These are phyloP conservation scores for Omphalea diandra DNA, from an alignment of 441 rosid genomes.

Conservation along the genomic window DNA sequence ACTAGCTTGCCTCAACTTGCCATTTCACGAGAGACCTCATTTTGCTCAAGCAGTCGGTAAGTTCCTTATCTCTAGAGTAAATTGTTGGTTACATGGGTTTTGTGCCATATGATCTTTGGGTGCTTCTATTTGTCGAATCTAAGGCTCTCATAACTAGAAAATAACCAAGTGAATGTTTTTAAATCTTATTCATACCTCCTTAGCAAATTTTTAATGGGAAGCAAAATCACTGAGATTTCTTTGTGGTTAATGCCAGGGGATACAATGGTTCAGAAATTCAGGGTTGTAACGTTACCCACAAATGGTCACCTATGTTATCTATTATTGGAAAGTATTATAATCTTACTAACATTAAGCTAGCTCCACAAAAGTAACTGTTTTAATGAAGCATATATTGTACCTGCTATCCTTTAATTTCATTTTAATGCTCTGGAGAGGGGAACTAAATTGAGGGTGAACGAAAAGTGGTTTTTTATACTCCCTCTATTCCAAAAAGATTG, in stretches of 20 bases:
- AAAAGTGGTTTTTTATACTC: neutral
- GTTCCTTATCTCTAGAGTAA: conserved; percentile 30
- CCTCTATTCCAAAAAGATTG: too few species aligned
- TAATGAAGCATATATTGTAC: neutral
- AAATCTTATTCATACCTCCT: neutral
- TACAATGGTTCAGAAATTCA: neutral
- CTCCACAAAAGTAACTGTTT: neutral
- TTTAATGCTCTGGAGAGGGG: neutral
- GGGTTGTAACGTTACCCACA: neutral
- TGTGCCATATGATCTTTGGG: neutral
- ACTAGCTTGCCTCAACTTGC: conserved; percentile 64
- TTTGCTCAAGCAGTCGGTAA: conserved; percentile 90
- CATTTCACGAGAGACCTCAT: conserved; percentile 71
- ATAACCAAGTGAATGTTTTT: neutral
- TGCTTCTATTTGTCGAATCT: neutral
- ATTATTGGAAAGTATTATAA: neutral
- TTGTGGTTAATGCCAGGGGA: neutral
- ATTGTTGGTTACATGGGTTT: conserved; percentile 4
- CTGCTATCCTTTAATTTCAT: too few species aligned
- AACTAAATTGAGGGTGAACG: neutral
- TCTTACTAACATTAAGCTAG: neutral
- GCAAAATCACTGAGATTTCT: neutral
- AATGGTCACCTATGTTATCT: neutral
- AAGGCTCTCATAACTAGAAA: neutral
- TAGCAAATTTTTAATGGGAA: neutral